These are phyloP conservation scores for Avena sativa DNA, from an alignment of 176 grass and related monocot species.

Conservation along the genomic window DNA sequence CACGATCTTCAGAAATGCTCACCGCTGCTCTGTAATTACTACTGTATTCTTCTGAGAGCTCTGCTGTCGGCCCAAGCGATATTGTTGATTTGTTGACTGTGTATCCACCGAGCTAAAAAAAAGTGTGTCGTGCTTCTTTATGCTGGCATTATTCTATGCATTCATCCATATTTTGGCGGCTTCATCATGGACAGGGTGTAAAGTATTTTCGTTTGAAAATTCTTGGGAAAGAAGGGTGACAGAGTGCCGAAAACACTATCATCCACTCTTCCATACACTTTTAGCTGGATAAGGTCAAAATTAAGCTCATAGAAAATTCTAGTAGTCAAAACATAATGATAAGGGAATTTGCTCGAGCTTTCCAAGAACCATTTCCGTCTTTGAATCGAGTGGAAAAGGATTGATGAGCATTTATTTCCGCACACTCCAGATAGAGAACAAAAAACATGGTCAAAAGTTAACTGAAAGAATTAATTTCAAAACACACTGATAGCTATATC, in stretches of 20 bases:
- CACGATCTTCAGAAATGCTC: background rate
- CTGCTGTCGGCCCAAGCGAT: background rate
- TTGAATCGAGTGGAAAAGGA: background rate
- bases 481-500: background rate
- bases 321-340: background rate
- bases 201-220: background rate
- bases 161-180: background rate
- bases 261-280: no score
- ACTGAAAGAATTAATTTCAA: background rate
- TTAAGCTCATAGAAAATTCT: no score
- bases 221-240: background rate
- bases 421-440: background rate
- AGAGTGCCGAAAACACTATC: no score
- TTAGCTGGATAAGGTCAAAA: no score
- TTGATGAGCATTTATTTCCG: background rate
- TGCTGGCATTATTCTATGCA: background rate
- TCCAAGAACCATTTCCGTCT: background rate
- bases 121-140: background rate
- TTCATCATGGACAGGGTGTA: background rate
- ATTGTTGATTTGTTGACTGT: background rate
- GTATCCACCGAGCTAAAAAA: background rate
- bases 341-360: background rate
- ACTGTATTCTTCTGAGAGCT: background rate
- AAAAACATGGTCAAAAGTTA: background rate
- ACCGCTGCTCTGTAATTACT: conserved; percentile 14